These are phyloP conservation scores for Amoebophrya sp. DNA, from an alignment of 169 alveolate species.

Conservation along the genomic window DNA sequence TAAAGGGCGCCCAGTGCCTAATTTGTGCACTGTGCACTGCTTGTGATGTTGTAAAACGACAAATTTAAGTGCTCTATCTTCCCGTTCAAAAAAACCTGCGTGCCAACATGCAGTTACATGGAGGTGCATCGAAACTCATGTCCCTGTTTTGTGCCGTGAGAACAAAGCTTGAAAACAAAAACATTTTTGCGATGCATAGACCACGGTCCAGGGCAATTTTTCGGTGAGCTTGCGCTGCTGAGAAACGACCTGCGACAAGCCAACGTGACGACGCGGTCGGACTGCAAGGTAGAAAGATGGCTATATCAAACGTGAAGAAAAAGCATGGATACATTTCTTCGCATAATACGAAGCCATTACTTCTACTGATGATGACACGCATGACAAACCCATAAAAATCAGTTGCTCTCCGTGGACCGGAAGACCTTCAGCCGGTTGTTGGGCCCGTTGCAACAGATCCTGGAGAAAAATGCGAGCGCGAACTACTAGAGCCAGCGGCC, in stretches of 20 bases:
- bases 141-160: too few relatives aligned
- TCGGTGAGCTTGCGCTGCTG: constrained; percentile 10
- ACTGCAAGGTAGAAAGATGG: neutral
- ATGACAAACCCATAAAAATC: neutral
- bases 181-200: too few relatives aligned
- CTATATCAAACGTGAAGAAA: too few relatives aligned
- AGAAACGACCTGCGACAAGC: neutral
- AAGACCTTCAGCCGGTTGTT: neutral
- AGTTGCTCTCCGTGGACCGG: constrained; percentile 1
- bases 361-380: neutral
- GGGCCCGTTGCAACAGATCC: neutral
- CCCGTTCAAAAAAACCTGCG: too few relatives aligned
- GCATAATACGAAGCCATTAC: neutral
- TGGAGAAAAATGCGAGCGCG: neutral
- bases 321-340: neutral
- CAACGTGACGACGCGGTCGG: neutral
- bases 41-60: too few relatives aligned
- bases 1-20: too few relatives aligned
- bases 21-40: too few relatives aligned
- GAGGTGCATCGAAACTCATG: too few relatives aligned
- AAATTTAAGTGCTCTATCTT: too few relatives aligned
- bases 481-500: too few relatives aligned
- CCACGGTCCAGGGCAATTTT: neutral
- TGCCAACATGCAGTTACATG: too few relatives aligned
- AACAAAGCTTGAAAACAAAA: too few relatives aligned